Evolutionary conservation across 176 grass and related monocot genomes (phyloP).

Genomic region (Hordeum marinum): DNA sequence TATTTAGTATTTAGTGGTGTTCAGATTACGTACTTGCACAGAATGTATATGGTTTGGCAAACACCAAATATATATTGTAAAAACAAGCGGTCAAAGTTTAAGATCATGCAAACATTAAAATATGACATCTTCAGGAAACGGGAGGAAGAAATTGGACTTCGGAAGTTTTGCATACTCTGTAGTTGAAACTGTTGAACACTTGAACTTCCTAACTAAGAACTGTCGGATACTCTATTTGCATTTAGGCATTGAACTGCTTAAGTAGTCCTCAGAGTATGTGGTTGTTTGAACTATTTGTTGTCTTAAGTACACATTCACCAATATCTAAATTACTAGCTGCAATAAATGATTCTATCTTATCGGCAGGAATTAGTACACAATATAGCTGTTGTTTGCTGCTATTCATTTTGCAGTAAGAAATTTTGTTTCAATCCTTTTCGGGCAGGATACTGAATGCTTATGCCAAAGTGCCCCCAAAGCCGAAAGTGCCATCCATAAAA

Average conservation of each 20-base stretch:
- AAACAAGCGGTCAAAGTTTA: neutral
- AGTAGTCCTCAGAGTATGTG: neutral
- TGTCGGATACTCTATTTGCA: neutral
- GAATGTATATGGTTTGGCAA: neutral
- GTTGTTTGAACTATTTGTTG: neutral
- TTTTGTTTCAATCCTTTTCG: conserved; percentile 21
- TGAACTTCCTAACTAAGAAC: neutral
- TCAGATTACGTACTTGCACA: neutral
- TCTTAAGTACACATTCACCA: neutral
- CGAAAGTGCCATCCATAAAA: conserved; percentile 63
- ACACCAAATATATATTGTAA: no score
- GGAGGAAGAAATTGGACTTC: neutral
- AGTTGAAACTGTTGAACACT: neutral
- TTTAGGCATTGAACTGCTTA: neutral
- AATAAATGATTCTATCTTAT: neutral
- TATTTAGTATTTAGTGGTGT: neutral
- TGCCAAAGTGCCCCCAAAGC: conserved; percentile 76
- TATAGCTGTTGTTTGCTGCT: neutral
- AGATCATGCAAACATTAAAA: neutral
- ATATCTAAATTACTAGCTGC: neutral
- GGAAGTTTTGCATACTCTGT: neutral
- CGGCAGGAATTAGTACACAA: neutral
- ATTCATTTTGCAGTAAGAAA: neutral
- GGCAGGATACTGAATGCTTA: conserved; percentile 92
- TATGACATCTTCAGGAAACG: neutral